Conservation (phyloP, 805 yeast genomes). For the Suhomyces pyralidae region DNA sequence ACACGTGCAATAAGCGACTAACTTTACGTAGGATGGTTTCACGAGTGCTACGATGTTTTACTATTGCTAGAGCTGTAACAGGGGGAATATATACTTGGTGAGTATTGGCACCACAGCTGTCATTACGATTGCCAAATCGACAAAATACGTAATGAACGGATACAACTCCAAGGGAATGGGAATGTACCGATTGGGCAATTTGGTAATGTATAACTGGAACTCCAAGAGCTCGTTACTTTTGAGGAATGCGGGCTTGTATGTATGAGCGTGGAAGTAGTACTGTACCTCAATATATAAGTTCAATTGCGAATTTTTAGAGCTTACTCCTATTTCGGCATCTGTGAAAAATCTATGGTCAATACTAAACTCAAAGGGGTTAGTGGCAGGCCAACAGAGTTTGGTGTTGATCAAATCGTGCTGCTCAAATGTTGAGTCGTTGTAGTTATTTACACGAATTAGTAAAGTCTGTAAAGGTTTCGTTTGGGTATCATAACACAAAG, state of each 20-base stretch:
- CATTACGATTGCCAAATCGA: conserved; percentile 15
- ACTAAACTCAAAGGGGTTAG: conserved; percentile 22
- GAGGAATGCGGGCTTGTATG: conserved; percentile 12
- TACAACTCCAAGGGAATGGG: conserved; percentile 36
- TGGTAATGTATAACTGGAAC: conserved; percentile 26
- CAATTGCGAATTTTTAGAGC: neutral
- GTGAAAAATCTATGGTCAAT: conserved; percentile 22
- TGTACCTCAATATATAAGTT: conserved; percentile 20
- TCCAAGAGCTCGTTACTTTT: conserved; percentile 10
- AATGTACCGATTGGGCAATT: conserved; percentile 22
- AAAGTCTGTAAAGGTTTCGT: conserved; percentile 12
- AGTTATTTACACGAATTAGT: conserved; percentile 34
- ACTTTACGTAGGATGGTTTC: neutral
- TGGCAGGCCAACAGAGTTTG: conserved; percentile 40
- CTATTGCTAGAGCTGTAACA: neutral
- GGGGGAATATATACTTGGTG: neutral
- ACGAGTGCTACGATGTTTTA: too few relatives aligned
- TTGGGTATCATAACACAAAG: conserved; percentile 4
- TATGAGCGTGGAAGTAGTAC: conserved; percentile 19
- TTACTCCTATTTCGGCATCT: conserved; percentile 7
- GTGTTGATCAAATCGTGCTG: conserved; percentile 25
- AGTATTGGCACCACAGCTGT: conserved; percentile 6
- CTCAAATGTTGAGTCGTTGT: conserved; percentile 22
- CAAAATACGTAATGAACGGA: conserved; percentile 24
- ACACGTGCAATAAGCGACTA: neutral